A percentile compares a stretch with the other conserved stretches of the same genome.
Evolutionary conservation across 495 filamentous ascomycete genomes (phyloP).

Genomic region (Zalerion maritima): DNA sequence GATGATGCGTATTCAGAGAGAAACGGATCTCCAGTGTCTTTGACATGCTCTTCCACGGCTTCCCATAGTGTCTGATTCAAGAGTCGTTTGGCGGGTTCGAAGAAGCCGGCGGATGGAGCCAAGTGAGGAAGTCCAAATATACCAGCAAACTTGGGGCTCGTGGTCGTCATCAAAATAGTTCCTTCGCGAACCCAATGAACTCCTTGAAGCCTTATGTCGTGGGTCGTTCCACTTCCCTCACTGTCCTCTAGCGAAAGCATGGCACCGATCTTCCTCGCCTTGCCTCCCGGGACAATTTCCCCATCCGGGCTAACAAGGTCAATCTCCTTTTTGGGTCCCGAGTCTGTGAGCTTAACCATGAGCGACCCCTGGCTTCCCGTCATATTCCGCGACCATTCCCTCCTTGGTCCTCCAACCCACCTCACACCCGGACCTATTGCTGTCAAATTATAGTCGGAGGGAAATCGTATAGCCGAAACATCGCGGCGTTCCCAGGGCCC

Average conservation of each 20-base stretch:
- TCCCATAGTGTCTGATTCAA: conserved; percentile 57
- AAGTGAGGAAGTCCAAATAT: conserved; percentile 83
- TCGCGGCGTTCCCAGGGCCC: conserved; percentile 60
- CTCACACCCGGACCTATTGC: conserved; percentile 26
- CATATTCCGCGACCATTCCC: conserved; percentile 51
- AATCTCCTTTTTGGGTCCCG: too few species aligned
- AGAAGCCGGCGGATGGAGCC: conserved; percentile 48
- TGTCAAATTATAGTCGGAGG: conserved; percentile 31
- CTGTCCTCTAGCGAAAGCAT: conserved; percentile 57
- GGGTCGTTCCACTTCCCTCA: conserved; percentile 48
- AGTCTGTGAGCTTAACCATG: conserved; percentile 35
- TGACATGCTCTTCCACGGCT: conserved; percentile 47
- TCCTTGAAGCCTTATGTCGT: conserved; percentile 63
- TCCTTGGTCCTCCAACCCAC: conserved; percentile 23
- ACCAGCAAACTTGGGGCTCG: conserved; percentile 82
- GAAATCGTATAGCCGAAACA: conserved; percentile 18
- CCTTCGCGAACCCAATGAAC: conserved; percentile 70
- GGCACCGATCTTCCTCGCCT: conserved; percentile 46
- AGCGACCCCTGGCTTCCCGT: conserved; percentile 45
- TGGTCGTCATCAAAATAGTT: conserved; percentile 64
- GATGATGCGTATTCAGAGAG: conserved; percentile 46
- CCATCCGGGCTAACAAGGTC: conserved; percentile 13
- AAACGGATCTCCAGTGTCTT: conserved; percentile 26
- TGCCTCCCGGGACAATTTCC: conserved; percentile 7
- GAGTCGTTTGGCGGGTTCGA: conserved; percentile 47